These are phyloP conservation scores for Phytophthora citrophthora DNA, from an alignment of 352 stramenopile genomes.

Conservation along the genomic window DNA sequence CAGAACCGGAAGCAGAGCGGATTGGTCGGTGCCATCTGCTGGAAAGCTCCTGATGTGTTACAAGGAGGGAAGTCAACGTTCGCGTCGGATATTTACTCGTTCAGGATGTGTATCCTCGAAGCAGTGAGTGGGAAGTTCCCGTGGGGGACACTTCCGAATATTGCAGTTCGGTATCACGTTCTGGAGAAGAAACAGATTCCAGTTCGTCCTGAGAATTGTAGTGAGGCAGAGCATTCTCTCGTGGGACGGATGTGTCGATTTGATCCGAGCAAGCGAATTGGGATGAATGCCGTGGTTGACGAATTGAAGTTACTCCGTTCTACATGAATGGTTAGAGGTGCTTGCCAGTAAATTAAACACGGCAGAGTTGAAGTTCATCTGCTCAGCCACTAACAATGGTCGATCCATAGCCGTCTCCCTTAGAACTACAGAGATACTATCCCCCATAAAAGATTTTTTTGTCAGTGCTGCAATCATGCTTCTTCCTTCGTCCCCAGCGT, in stretches of 20 bases:
- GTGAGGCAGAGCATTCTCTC: conserved; percentile 6
- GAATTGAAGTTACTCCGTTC: neutral
- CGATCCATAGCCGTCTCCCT: too few relatives aligned
- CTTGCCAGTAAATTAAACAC: too few relatives aligned
- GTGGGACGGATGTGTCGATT: conserved; percentile 15
- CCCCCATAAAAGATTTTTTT: too few relatives aligned
- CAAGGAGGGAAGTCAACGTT: conserved; percentile 1
- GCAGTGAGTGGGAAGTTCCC: conserved; percentile 17
- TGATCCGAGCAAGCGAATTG: neutral
- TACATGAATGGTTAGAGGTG: too few relatives aligned
- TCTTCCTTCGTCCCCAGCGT: neutral
- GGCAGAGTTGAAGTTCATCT: too few relatives aligned
- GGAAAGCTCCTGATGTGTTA: conserved; percentile 29
- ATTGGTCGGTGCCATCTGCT: conserved; percentile 8
- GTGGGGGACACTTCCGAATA: conserved; percentile 9
- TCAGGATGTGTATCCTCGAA: conserved; percentile 19
- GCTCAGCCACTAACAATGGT: too few relatives aligned
- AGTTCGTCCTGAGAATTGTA: conserved; percentile 11
- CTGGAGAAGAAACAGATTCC: conserved; percentile 6
- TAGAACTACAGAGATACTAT: too few relatives aligned
- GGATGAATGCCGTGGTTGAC: neutral
- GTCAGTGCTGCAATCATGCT: neutral
- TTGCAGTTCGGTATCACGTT: conserved; percentile 12
- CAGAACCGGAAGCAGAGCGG: conserved; percentile 2
- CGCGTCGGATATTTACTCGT: conserved; percentile 36